Conservation (phyloP, 345 rosid genomes). For the Boechera retrofracta region DNA sequence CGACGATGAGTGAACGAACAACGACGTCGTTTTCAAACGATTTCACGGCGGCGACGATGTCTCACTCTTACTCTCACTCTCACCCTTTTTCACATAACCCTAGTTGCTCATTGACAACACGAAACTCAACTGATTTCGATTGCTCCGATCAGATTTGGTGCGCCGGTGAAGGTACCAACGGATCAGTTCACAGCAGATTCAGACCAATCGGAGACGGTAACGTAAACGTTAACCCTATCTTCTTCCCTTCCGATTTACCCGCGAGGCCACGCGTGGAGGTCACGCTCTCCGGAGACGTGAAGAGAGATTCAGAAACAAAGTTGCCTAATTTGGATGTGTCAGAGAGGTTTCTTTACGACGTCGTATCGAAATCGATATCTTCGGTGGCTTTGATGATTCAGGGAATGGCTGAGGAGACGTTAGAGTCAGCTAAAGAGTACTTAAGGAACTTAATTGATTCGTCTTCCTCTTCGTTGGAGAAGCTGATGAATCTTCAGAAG, state of each 20-base stretch:
- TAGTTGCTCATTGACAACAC: constrained; percentile 78
- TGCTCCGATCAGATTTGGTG: constrained; percentile 83
- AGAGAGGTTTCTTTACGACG: constrained; percentile 69
- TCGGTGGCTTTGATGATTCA: constrained; percentile 63
- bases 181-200: constrained; percentile 95
- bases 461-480: constrained; percentile 46
- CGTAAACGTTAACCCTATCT: constrained; percentile 45
- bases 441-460: constrained; percentile 56
- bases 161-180: constrained; percentile 97
- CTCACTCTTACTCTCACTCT: constrained; percentile 63
- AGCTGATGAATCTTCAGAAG: constrained; percentile 62
- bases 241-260: constrained; percentile 90
- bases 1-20: constrained; percentile 26
- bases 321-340: constrained; percentile 61
- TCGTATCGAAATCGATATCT: constrained; percentile 71
- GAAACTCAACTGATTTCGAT: constrained; percentile 84
- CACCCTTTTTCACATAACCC: constrained; percentile 87
- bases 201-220: constrained; percentile 85
- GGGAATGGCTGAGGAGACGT: constrained; percentile 72
- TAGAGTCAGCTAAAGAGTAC: constrained; percentile 70
- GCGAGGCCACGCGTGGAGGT: constrained; percentile 58
- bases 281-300: constrained; percentile 66
- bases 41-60: constrained; percentile 49
- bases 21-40: constrained; percentile 73
- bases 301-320: constrained; percentile 42